A percentile compares a stretch with the other conserved stretches of the same genome.
Evolutionary conservation across 2,329 filamentous ascomycete species (phyloP).

Genomic region (Monosporascus cannonballus): DNA sequence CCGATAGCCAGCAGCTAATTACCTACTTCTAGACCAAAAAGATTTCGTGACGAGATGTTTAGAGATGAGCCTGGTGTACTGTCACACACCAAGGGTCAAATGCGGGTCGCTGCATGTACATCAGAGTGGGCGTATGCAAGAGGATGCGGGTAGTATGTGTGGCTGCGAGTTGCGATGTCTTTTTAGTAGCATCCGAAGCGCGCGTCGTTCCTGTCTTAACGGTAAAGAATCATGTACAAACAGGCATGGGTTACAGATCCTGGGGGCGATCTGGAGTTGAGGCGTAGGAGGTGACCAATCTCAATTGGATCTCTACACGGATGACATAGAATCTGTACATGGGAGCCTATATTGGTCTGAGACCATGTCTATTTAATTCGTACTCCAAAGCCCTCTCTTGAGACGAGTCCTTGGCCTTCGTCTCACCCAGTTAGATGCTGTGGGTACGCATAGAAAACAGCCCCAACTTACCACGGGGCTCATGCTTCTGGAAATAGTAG

Average conservation of each 20-base stretch:
- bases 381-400: neutral
- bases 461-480: neutral
- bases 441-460: neutral
- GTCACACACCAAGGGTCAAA: neutral
- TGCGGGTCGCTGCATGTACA: neutral
- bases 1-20: conserved; percentile 1
- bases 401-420: neutral
- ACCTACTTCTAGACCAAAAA: neutral
- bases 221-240: conserved; percentile 9
- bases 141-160: conserved; percentile 10
- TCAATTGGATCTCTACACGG: conserved; percentile 16
- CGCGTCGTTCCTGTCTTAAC: conserved; percentile 13
- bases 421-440: neutral
- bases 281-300: conserved; percentile 11
- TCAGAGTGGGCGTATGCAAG: neutral
- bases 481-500: neutral
- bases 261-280: conserved; percentile 11
- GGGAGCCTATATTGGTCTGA: conserved; percentile 11
- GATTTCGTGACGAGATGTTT: neutral
- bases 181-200: conserved; percentile 9
- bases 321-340: conserved; percentile 7
- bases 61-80: neutral
- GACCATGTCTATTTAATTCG: conserved; percentile 10
- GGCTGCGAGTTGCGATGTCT: conserved; percentile 11
- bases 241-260: conserved; percentile 8